phyloP scores from a whole-genome alignment of 306 rosid species.

The Rosa multiflora region DNA sequence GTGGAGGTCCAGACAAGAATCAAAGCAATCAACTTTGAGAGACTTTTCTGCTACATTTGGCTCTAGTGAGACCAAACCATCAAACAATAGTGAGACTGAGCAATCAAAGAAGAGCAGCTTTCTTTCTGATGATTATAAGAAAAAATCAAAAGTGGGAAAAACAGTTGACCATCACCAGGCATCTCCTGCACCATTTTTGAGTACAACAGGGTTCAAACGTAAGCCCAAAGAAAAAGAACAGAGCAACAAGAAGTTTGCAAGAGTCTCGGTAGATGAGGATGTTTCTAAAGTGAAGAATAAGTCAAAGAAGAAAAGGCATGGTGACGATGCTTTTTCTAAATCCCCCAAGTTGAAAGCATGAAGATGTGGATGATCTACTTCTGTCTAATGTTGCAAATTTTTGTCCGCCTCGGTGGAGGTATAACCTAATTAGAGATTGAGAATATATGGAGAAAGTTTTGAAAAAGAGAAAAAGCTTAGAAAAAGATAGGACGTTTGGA shows the following conservation, averaged over 20 bases:
- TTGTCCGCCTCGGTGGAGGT: neutral
- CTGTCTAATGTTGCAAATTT: neutral
- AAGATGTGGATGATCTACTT: neutral
- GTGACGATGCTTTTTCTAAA: conserved; percentile 1
- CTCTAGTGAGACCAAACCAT: conserved; percentile 47
- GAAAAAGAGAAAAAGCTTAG: neutral
- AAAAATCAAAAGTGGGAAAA: conserved; percentile 50
- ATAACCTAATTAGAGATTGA: neutral
- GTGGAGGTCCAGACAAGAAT: conserved; percentile 85
- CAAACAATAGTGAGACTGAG: conserved; percentile 34
- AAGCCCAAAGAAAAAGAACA: conserved; percentile 41
- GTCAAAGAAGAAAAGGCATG: conserved; percentile 22
- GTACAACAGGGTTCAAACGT: conserved; percentile 44
- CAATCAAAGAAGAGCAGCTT: conserved; percentile 38
- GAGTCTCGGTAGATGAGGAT: conserved; percentile 33
- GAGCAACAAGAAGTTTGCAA: conserved; percentile 33
- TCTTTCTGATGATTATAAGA: conserved; percentile 47
- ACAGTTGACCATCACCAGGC: conserved; percentile 54
- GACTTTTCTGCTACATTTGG: conserved; percentile 74
- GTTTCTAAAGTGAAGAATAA: conserved; percentile 34
- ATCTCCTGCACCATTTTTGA: conserved; percentile 64
- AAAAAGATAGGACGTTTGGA: conserved; percentile 13
- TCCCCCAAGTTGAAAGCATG: conserved; percentile 11
- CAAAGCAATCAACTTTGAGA: conserved; percentile 67
- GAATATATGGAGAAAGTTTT: neutral